Evolutionary conservation across 1,139 yeast species (phyloP).

Genomic region (Yamadazyma taylorii): DNA sequence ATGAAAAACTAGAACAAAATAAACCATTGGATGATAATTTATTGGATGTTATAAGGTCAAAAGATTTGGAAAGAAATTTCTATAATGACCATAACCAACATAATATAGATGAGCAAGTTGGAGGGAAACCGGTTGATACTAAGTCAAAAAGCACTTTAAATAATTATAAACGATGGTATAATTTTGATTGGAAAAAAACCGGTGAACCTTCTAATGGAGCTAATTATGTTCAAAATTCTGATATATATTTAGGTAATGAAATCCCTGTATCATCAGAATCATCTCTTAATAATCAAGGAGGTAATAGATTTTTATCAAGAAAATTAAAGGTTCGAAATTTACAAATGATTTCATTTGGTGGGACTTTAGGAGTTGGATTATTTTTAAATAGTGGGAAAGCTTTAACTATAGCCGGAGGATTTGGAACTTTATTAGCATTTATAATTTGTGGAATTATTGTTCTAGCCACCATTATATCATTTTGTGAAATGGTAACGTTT

Average conservation of each 20-base stretch:
- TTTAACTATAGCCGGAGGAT: constrained; percentile 76
- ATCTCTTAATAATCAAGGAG: constrained; percentile 7
- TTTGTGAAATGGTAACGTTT: constrained; percentile 85
- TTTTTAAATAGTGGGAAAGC: constrained; percentile 78
- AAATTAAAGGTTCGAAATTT: constrained; percentile 68
- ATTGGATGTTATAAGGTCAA: constrained; percentile 29
- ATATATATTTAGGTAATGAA: constrained; percentile 9
- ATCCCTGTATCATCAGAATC: constrained; percentile 14
- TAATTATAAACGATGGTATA: constrained; percentile 14
- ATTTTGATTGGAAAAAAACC: constrained; percentile 14
- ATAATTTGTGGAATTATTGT: constrained; percentile 66
- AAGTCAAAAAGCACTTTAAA: constrained; percentile 9
- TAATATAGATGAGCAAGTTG: constrained; percentile 1
- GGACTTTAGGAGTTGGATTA: constrained; percentile 82
- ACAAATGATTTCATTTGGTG: constrained; percentile 82
- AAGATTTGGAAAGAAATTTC: constrained; percentile 32
- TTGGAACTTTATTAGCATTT: constrained; percentile 76
- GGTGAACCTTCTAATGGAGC: constrained; percentile 6
- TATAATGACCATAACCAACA: constrained; percentile 23
- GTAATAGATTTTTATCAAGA: constrained; percentile 37
- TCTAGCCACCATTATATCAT: constrained; percentile 66
- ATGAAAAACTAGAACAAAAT: constrained; percentile 16
- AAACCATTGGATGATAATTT: constrained; percentile 20
- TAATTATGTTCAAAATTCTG: constrained; percentile 10
- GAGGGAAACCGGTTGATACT: constrained; percentile 6